Evolutionary conservation across 2,329 filamentous ascomycete species (phyloP), one percentile per base, ranked within the genome.

Genomic region (Pseudopyricularia javanii): DNA sequence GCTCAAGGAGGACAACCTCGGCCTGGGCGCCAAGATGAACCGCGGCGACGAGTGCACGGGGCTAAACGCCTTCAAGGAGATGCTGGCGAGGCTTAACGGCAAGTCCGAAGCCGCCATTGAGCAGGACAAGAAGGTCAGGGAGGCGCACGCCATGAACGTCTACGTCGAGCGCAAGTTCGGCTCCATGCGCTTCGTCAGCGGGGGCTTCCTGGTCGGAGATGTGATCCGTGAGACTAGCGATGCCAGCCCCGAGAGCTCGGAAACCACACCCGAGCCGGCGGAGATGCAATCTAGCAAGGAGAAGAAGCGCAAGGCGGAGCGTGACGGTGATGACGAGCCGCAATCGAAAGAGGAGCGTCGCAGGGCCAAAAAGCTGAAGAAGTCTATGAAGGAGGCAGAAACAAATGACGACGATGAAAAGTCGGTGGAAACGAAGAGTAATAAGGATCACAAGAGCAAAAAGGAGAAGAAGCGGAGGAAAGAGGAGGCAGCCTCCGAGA

Each of bases 1-100:
- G 30, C 70, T 96, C 57, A 95, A 95, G 64, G 91, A 97, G 63
- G 90, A 97, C 65, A 94, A 85, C 60, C 79, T 95, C 45, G 93
- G 93, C 3, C 74, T 98, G 45, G 93, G 93, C 30, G 93, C 91
- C 58, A 85, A 85, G 66, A 76, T 81, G 57, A 85, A 84, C 53
- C 82, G 81, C 60, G 83, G 85, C 58, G 83, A 89, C 58, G 80
- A 88, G 63, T 81, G 89, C 57, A 94, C 91, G 22, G 93, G 91
- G 0, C 75, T 97, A 35, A 87, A 91, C 63, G 86, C 85, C 17
- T 89, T 97, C 60, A 88, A 91, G 63, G 88, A 88, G 57, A 72
- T 98, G 4, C 73, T 98, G 20, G 91, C 91, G 22, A 77, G 93
- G 52, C 70, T 98, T 54, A 98, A 98, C 67, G 93, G 91, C 50